phyloP scores from a whole-genome alignment of 169 alveolate species.

The Plasmodium vivax region DNA sequence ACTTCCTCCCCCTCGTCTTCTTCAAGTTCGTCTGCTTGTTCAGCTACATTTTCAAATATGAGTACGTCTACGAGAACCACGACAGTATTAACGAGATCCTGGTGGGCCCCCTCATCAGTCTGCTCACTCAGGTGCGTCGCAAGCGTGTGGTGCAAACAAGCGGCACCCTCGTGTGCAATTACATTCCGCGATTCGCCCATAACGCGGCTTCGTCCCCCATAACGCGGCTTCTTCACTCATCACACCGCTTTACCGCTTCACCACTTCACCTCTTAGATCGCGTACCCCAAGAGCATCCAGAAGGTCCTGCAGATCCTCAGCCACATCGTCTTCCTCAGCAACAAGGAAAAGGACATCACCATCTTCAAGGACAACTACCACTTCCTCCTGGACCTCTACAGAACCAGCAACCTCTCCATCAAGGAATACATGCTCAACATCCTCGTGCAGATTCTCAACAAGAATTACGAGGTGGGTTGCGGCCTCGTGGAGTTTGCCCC shows the following conservation, averaged over 20 bases:
- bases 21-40: constrained; percentile 47
- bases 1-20: constrained; percentile 55
- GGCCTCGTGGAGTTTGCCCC: neutral
- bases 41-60: constrained; percentile 47
- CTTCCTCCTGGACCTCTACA: constrained; percentile 44
- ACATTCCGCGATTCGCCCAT: neutral
- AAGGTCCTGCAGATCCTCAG: constrained; percentile 43
- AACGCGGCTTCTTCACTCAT: neutral
- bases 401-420: constrained; percentile 29
- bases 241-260: neutral
- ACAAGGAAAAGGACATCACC: constrained; percentile 51
- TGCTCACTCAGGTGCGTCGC: constrained; percentile 28
- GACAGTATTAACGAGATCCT: constrained; percentile 45
- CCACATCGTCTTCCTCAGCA: constrained; percentile 50
- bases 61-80: constrained; percentile 37
- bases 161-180: neutral
- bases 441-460: constrained; percentile 46
- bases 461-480: constrained; percentile 18
- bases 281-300: constrained; percentile 40
- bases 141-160: too few species aligned
- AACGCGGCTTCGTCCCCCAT: neutral
- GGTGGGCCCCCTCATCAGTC: constrained; percentile 5
- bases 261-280: neutral
- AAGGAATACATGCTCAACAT: constrained; percentile 49
- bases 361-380: constrained; percentile 59